Evolutionary conservation across 179 eudicot genomes (phyloP).

Genomic region (Patellifolia procumbens): DNA sequence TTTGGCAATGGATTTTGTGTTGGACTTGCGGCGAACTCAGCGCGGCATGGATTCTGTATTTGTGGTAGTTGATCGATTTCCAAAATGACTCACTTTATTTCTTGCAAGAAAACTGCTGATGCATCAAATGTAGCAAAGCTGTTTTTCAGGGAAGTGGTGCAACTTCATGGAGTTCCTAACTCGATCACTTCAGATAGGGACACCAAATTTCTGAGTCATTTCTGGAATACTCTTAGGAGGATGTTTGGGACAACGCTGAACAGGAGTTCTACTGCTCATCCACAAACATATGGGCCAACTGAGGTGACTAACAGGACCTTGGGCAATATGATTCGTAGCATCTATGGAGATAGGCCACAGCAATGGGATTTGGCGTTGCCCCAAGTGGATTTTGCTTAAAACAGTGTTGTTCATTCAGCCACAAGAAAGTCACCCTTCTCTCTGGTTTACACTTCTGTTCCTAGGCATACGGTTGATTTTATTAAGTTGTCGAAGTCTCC

Average conservation of each 20-base stretch:
- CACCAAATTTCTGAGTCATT: neutral
- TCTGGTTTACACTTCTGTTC: neutral
- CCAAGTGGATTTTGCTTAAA: neutral
- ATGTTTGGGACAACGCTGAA: too few relatives aligned
- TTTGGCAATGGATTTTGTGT: too few relatives aligned
- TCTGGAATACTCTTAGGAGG: neutral
- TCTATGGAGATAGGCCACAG: neutral
- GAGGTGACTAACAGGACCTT: too few relatives aligned
- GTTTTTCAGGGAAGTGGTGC: neutral
- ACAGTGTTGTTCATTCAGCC: neutral
- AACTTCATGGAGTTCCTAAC: neutral
- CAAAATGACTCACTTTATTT: too few relatives aligned
- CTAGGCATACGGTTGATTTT: neutral
- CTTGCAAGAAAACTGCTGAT: too few relatives aligned
- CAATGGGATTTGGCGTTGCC: slow-evolving; percentile 2
- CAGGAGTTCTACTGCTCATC: neutral
- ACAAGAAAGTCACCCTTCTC: slow-evolving; percentile 4
- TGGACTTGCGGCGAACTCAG: too few relatives aligned
- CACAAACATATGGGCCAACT: too few relatives aligned
- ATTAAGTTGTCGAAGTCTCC: neutral
- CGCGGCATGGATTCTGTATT: too few relatives aligned
- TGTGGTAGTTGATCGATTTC: too few relatives aligned
- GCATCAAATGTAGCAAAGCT: neutral
- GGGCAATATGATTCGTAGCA: slow-evolving; percentile 3
- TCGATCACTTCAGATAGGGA: slow-evolving; percentile 4